phyloP scores from a whole-genome alignment of 2,329 filamentous ascomycete species.

The Calycina herbarum region DNA sequence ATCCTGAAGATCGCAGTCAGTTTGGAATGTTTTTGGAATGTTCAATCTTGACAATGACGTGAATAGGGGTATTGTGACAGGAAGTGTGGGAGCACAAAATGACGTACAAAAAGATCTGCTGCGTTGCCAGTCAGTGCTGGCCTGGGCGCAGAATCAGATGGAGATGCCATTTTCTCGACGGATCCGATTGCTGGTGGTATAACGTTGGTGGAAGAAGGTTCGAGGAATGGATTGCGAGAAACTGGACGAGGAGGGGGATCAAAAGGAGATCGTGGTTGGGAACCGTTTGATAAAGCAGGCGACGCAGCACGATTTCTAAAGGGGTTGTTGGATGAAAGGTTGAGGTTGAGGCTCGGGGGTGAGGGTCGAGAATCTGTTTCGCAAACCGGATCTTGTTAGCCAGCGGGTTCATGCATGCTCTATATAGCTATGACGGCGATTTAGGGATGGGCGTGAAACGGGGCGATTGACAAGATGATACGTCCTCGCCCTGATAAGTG shows the following conservation, averaged over 20 bases:
- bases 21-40: slow-evolving; percentile 18
- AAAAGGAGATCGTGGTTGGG: slow-evolving; percentile 54
- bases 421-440: slow-evolving; percentile 21
- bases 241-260: slow-evolving; percentile 58
- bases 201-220: slow-evolving; percentile 42
- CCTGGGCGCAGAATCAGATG: slow-evolving; percentile 43
- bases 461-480: slow-evolving; percentile 35
- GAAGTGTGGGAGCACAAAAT: slow-evolving; percentile 4
- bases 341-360: slow-evolving; percentile 56
- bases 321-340: slow-evolving; percentile 75
- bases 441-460: slow-evolving; percentile 32
- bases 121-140: slow-evolving; percentile 50
- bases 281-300: slow-evolving; percentile 46
- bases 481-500: slow-evolving; percentile 33
- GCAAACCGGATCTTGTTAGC: slow-evolving; percentile 34
- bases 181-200: slow-evolving; percentile 32
- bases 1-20: slow-evolving; percentile 51
- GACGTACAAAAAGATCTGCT: slow-evolving; percentile 76
- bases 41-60: background rate
- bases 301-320: slow-evolving; percentile 73
- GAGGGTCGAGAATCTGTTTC: slow-evolving; percentile 41
- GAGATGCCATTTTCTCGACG: slow-evolving; percentile 51
- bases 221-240: slow-evolving; percentile 76
- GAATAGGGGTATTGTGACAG: background rate
- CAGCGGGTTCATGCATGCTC: slow-evolving; percentile 33